Percentiles rank a stretch among this genome's conserved stretches.
Evolutionary conservation across 176 grass and related monocot species (phyloP).

Genomic region (Alloteropsis semialata): DNA sequence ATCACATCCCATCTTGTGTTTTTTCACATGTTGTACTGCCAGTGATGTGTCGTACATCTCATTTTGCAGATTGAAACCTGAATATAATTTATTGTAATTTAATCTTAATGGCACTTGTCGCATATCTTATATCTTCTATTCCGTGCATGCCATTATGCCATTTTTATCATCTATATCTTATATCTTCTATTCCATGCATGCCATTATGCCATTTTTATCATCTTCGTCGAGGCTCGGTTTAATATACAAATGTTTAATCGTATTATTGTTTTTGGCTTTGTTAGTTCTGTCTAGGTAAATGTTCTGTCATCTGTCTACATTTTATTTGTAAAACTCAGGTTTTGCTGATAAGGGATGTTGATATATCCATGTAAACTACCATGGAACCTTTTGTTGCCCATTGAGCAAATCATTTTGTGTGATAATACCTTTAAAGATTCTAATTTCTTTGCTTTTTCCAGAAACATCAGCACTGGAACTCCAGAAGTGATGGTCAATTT

Average conservation of each 20-base stretch:
- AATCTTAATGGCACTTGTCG: neutral
- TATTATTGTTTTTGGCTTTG: neutral
- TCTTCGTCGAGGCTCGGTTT: neutral
- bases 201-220: neutral
- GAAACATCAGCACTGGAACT: constrained; percentile 62
- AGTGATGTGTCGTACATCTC: neutral
- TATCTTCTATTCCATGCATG: neutral
- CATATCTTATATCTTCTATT: neutral
- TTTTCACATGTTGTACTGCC: neutral
- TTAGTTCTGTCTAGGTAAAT: neutral
- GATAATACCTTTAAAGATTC: constrained; percentile 23
- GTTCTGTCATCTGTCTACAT: neutral
- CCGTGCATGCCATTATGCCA: neutral
- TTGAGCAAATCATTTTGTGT: constrained; percentile 10
- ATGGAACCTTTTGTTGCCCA: constrained; percentile 8
- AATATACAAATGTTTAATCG: neutral
- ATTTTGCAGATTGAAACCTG: neutral
- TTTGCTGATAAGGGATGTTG: neutral
- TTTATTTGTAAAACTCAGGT: neutral
- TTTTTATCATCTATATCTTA: neutral
- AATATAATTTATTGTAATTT: neutral
- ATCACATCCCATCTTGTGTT: constrained; percentile 6
- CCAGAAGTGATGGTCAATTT: constrained; percentile 99
- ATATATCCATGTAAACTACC: constrained; percentile 26
- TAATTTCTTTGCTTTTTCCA: constrained; percentile 25